A percentile compares a stretch with the other conserved stretches of the same genome.
Evolutionary conservation across 2,329 filamentous ascomycete genomes (phyloP).

Genomic region (Davidsoniella eucalypti): DNA sequence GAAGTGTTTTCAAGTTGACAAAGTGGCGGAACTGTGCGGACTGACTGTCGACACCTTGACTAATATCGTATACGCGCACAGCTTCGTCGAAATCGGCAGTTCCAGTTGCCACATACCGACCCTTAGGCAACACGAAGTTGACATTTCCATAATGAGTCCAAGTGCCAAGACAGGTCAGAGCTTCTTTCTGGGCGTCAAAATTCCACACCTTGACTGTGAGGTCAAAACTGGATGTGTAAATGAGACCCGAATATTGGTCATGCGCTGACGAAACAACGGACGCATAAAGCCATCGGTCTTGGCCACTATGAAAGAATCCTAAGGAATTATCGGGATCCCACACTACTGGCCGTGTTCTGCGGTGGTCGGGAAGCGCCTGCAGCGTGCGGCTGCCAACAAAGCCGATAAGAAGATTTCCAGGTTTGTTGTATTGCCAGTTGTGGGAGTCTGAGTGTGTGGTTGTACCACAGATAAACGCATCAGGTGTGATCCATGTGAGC

Average conservation of each 20-base stretch:
- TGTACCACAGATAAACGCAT: constrained; percentile 43
- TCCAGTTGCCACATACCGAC: constrained; percentile 37
- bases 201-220: constrained; percentile 43
- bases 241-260: constrained; percentile 26
- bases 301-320: constrained; percentile 38
- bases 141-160: constrained; percentile 43
- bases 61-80: constrained; percentile 35
- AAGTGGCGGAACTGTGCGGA: constrained; percentile 21
- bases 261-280: constrained; percentile 47
- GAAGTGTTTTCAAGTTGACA: constrained; percentile 6
- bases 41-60: too few species aligned
- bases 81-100: constrained; percentile 37
- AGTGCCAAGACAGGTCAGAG: constrained; percentile 26
- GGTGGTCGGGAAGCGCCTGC: constrained; percentile 37
- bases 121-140: constrained; percentile 40
- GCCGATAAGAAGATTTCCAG: constrained; percentile 43
- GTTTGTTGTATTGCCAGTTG: constrained; percentile 51
- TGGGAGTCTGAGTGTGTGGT: constrained; percentile 45
- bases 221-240: constrained; percentile 47
- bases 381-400: constrained; percentile 29
- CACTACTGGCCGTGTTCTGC: constrained; percentile 36
- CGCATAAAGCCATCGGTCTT: constrained; percentile 47
- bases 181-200: constrained; percentile 21
- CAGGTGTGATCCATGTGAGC: constrained; percentile 37
- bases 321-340: constrained; percentile 37